Base-by-base conservation (phyloP, 2,329 filamentous ascomycete genomes). In the Penicillium palitans region DNA sequence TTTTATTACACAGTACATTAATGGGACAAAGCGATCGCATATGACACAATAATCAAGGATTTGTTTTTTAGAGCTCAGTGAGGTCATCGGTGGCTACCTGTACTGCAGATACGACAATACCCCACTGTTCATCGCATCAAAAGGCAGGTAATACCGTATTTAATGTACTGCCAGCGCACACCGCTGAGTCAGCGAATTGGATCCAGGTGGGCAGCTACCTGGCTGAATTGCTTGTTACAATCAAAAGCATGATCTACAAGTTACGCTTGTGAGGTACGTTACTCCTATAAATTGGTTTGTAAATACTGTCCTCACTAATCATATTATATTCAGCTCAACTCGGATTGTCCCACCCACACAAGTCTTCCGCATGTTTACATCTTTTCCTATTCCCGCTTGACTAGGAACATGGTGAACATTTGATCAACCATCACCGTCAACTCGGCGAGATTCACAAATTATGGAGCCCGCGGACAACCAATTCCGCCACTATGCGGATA, bases 391-490 rank as follows among this genome's bases (percentile, higher is more conserved):
- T 46, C 46, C 39, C 49, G 21, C 33, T 37, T 45, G 17, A 40
- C 15, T 42, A 58, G 35, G 68, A 66, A 60, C 61, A 70, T 60
- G 57, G 68, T 65, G 67, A 60, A 51, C 47, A 63, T 60, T 46
- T 64, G 63, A 61, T 61, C 58, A 57, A 65, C 42, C 44, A 61
- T 48, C 55, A 59, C 46, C 54, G 59, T 66, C 64, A 61, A 64
- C 25, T 63, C 55, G 56, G 63, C 56, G 55, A 42, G 48, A 63
- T 52, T 45, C 37, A 44, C 31, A 44, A 45, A 59, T 55, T 2
- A 72, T 76, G 72, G 72, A 73, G 55, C 64, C 64, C 41, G 59
- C 61, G 45, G 64, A 65, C 56, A 61, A 46, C 15, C 50, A 61
- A 37, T 57, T 54, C 52, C 70, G 60, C 53, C 64, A 66, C 45